Conservation (phyloP, 441 rosid genomes). For the Populus hybrid region DNA sequence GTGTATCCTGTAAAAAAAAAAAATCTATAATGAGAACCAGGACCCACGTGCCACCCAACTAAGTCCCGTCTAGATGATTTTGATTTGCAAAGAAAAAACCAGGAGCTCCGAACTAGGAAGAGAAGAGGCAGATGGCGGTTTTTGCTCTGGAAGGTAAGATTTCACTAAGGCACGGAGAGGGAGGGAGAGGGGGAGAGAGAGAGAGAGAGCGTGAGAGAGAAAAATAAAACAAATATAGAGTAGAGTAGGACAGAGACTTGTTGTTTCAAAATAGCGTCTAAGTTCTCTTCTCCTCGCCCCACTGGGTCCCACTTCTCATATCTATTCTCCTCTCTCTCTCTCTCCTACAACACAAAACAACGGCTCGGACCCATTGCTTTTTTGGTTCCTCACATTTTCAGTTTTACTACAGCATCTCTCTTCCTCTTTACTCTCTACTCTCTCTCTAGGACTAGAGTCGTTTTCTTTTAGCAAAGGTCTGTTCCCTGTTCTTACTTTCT, state of each 20-base stretch:
- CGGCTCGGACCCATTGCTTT: constrained; percentile 30
- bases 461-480: neutral
- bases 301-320: constrained; percentile 15
- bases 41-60: neutral
- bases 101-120: neutral
- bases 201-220: neutral
- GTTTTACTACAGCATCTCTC: neutral
- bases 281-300: constrained; percentile 56
- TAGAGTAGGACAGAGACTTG: constrained; percentile 36
- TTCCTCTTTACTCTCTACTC: neutral
- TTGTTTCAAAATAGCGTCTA: constrained; percentile 54
- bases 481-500: neutral
- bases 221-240: constrained; percentile 20
- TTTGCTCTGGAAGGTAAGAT: neutral
- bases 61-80: neutral
- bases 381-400: neutral
- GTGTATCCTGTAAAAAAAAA: too few relatives aligned
- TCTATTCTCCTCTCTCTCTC: constrained; percentile 22
- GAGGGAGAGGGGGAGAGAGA: neutral
- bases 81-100: neutral
- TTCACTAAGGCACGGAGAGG: too few relatives aligned
- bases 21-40: too few relatives aligned
- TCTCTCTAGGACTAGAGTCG: neutral
- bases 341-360: constrained; percentile 27
- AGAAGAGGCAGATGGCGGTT: neutral